phyloP scores from a whole-genome alignment of 805 yeast species.

The Ogataea populi-albae region DNA sequence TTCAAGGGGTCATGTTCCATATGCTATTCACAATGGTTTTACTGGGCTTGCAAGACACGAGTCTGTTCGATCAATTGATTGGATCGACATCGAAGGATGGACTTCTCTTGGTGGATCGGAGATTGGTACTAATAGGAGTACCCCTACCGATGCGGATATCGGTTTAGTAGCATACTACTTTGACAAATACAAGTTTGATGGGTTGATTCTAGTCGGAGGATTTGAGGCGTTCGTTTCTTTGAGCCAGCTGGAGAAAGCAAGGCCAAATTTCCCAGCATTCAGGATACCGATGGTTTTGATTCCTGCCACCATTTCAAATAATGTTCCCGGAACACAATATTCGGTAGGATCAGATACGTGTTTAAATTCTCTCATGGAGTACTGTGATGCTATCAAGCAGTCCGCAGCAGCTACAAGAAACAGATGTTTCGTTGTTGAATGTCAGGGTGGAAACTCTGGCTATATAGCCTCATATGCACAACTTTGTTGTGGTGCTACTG shows the following conservation, averaged over 20 bases:
- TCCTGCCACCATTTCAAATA: constrained; percentile 95
- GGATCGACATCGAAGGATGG: constrained; percentile 76
- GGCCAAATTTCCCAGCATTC: constrained; percentile 64
- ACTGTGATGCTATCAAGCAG: constrained; percentile 88
- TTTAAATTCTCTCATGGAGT: constrained; percentile 81
- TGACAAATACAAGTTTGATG: constrained; percentile 66
- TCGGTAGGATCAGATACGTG: constrained; percentile 96
- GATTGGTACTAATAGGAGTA: constrained; percentile 73
- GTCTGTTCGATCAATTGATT: constrained; percentile 53
- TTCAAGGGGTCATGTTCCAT: constrained; percentile 70
- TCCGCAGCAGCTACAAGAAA: constrained; percentile 76
- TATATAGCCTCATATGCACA: constrained; percentile 69
- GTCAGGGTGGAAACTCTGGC: constrained; percentile 85
- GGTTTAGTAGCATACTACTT: constrained; percentile 73
- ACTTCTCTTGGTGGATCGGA: constrained; percentile 75
- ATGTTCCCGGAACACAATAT: constrained; percentile 98
- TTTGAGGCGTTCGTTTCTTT: constrained; percentile 77
- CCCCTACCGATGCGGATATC: constrained; percentile 62
- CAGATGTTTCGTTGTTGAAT: constrained; percentile 77
- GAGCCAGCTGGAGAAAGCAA: constrained; percentile 60
- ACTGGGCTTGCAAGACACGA: constrained; percentile 66
- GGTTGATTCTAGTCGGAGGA: constrained; percentile 75
- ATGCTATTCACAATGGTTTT: constrained; percentile 74
- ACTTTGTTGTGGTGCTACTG: constrained; percentile 68
- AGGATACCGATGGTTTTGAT: constrained; percentile 77